These are phyloP conservation scores for Suillus cothurnatus DNA, from an alignment of 768 basidiomycete genomes.

Conservation along the genomic window DNA sequence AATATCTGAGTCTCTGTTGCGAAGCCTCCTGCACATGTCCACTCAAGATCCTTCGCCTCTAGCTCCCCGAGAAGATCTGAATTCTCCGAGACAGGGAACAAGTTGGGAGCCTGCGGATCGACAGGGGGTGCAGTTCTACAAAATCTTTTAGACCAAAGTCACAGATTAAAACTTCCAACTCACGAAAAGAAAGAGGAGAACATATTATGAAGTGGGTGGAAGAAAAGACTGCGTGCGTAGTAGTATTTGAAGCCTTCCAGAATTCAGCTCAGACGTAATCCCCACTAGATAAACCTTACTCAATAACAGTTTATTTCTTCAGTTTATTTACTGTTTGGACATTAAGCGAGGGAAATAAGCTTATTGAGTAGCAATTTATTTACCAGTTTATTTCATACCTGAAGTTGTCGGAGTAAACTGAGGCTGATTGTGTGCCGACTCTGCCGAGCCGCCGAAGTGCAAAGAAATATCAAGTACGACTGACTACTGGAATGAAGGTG, in stretches of 20 bases:
- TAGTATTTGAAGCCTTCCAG: not conserved
- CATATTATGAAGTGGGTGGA: constrained; percentile 47
- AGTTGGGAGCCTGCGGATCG: constrained; percentile 73
- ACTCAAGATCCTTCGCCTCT: constrained; percentile 73
- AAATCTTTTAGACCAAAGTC: constrained; percentile 16
- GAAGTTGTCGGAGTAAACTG: too few relatives aligned
- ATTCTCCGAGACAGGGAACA: constrained; percentile 75
- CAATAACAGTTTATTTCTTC: too few relatives aligned
- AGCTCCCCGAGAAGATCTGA: constrained; percentile 76
- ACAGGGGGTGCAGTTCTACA: constrained; percentile 54
- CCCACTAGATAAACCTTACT: not conserved
- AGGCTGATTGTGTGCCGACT: too few relatives aligned
- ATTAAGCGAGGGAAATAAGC: too few relatives aligned
- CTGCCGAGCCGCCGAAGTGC: too few relatives aligned
- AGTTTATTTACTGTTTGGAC: too few relatives aligned
- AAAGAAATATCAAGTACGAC: too few relatives aligned
- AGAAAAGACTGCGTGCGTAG: not conserved
- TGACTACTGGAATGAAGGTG: too few relatives aligned
- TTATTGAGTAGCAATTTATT: too few relatives aligned
- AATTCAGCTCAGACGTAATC: constrained; percentile 7
- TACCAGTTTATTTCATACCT: too few relatives aligned
- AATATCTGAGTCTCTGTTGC: constrained; percentile 89
- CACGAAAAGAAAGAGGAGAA: constrained; percentile 80
- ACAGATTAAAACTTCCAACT: constrained; percentile 37
- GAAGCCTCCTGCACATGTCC: constrained; percentile 84